Evolutionary conservation across 305 asterid genomes (phyloP), one percentile per base, ranked within the genome.

Genomic region (Fraxinus platypoda): DNA sequence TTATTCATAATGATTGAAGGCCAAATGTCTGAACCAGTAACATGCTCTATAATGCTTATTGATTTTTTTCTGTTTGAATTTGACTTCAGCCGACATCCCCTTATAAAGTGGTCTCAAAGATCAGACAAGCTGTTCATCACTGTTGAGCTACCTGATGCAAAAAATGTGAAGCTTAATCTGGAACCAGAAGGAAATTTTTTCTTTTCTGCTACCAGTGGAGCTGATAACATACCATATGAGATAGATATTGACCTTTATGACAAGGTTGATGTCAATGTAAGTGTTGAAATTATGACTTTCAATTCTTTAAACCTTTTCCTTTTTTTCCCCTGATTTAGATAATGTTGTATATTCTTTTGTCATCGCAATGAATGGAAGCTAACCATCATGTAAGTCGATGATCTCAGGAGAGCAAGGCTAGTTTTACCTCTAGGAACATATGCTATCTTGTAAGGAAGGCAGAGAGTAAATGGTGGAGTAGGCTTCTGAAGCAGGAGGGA

Each of bases 101-200:
- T 77, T 73, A 89, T 92, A 26, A 90, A 91, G 75, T 92, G 97
- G 94, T 93, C 97, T 41, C 92, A 92, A 89, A 86, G 94, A 87
- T 80, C 88, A 0, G 94, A 91, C 77, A 81, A 75, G 75, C 52
- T 92, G 71, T 92, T 82, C 83, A 81, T 91, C 37, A 92, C 92
- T 13, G 88, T 92, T 79, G 92, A 90, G 80, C 86, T 91, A 30
- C 93, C 94, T 15, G 94, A 92, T 87, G 94, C 97, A 7, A 85
- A 91, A 78, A 81, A 91, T 88, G 92, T 90, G 81, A 90, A 90
- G 87, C 84, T 90, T 68, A 92, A 90, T 52, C 86, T 92, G 85
- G 94, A 88, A 33, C 91, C 91, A 5, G 93, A 90, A 62, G 97
- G 97, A 3, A 88, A 88, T 3, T 90, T 92, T 83, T 74, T 21